Base-by-base conservation (phyloP, 208 protist genomes). In the Tritrichomonas foetus region DNA sequence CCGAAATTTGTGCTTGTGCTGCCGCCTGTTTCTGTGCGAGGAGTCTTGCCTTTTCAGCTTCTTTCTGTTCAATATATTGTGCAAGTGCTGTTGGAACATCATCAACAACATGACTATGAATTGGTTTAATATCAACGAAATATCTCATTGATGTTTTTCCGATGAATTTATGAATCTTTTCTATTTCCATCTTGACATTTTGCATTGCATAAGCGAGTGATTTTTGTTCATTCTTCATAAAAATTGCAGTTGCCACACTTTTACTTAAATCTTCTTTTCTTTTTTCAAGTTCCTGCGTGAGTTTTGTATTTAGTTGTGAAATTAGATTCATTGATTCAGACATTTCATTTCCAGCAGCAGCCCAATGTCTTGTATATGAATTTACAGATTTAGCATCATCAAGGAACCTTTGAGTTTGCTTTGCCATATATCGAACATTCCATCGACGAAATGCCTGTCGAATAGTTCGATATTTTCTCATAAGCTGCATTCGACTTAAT, bases 141-240 rank as follows among this genome's bases (percentile, higher is more conserved):
- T 89, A 89, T 89, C 78, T 57, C 41, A 89, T 89, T 89, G 78
- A 57, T 16, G 41, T 33, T 30, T 89, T 89, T 39, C 78, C 78
- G 20, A 89, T 57, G 11, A 89, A 41, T 39, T 53, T 27, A 9
- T 89, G 78, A 25, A 89, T 11, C 20, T n/a, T 47, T 39, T 89
- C 47, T 14, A 89, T 89, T 89, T 89, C 78, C 2, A n/a, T n/a
- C 47, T 53, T n/a, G 14, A 49, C 30, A 36, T 89, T 89, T 57
- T 89, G 33, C 78, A 89, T 89, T 39, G 41, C 78, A 0, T 57
- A 50, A 89, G 78, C 41, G 3, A 89, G 47, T 57, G 78, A 89
- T 5, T 53, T n/a, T 39, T 89, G 78, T 16, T 89, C 78, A 14
- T 57, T 89, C 47, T 89, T 89, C 78, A 89, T 89, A 16, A 89